These are phyloP conservation scores for Oehlia diaphana DNA, from an alignment of 192 early-diverging fungal genomes.

Conservation along the genomic window DNA sequence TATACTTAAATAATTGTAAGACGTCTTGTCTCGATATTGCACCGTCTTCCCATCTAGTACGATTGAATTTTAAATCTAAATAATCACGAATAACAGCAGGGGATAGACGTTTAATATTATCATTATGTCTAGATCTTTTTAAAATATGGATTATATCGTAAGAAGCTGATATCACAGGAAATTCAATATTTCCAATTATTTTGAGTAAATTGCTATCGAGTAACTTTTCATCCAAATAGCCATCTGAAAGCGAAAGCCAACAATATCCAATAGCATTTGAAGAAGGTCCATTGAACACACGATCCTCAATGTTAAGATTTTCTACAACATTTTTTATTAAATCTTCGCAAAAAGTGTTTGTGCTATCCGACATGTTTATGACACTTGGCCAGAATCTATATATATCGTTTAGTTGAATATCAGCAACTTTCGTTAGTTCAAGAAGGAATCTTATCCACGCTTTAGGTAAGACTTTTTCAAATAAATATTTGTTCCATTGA, in stretches of 20 bases:
- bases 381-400: slow-evolving; percentile 1
- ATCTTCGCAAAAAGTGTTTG: not conserved
- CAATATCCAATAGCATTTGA: not conserved
- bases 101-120: not conserved
- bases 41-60: not conserved
- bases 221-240: not conserved
- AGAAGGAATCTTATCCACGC: not conserved
- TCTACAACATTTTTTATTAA: not conserved
- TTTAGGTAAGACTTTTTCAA: not conserved
- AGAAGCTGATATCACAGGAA: not conserved
- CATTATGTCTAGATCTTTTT: not conserved
- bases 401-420: not conserved
- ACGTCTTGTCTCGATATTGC: not conserved
- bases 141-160: not conserved
- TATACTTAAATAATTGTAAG: not conserved
- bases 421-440: not conserved
- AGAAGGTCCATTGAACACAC: not conserved
- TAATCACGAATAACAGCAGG: not conserved
- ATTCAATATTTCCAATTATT: not conserved
- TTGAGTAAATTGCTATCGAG: not conserved
- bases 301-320: not conserved
- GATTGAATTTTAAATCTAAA: not conserved
- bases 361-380: not conserved
- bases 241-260: slow-evolving; percentile 1
- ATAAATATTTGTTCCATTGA: not conserved